Percentiles rank a stretch among this genome's conserved stretches.
Evolutionary conservation across 169 alveolate genomes (phyloP).

Genomic region (Eimeria sp.): DNA sequence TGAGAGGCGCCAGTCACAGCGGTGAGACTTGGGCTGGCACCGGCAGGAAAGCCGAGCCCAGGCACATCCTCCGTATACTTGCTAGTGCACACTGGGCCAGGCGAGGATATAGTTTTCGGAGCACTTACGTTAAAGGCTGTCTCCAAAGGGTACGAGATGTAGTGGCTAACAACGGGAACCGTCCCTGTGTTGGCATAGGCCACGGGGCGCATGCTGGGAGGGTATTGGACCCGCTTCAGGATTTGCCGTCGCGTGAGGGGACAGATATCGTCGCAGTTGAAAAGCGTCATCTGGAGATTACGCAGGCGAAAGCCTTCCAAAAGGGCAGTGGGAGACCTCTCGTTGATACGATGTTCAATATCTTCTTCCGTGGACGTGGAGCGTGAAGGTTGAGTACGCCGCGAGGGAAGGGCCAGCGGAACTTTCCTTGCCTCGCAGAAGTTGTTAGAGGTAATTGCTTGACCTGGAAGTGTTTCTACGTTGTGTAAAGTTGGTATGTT

Average conservation of each 20-base stretch:
- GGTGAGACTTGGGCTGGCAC: not conserved
- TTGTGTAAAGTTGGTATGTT: not conserved
- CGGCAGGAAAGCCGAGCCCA: not conserved
- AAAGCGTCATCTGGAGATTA: slow-evolving; percentile 41
- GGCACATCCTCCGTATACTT: slow-evolving; percentile 16
- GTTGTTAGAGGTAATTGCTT: not conserved
- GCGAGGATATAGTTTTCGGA: not conserved
- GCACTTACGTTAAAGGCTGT: not conserved
- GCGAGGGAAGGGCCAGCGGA: not conserved
- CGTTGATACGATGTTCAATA: not conserved
- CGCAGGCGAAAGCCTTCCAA: not conserved
- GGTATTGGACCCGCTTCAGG: slow-evolving; percentile 36
- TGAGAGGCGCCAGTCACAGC: not conserved
- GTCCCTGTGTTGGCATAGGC: slow-evolving; percentile 51
- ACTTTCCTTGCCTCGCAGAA: not conserved
- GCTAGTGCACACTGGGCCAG: slow-evolving; percentile 11
- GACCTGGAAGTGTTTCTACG: not conserved
- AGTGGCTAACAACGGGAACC: slow-evolving; percentile 10
- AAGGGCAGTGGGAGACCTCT: not conserved
- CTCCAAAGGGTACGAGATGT: slow-evolving; percentile 31
- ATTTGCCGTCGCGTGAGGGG: slow-evolving; percentile 12
- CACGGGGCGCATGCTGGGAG: slow-evolving; percentile 47
- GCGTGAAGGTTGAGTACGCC: not conserved
- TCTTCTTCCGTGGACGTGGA: not conserved
- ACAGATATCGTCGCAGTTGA: slow-evolving; percentile 53